These are phyloP conservation scores for Ceratobasidium sp. DNA, from an alignment of 1,284 basidiomycete genomes.

Conservation along the genomic window DNA sequence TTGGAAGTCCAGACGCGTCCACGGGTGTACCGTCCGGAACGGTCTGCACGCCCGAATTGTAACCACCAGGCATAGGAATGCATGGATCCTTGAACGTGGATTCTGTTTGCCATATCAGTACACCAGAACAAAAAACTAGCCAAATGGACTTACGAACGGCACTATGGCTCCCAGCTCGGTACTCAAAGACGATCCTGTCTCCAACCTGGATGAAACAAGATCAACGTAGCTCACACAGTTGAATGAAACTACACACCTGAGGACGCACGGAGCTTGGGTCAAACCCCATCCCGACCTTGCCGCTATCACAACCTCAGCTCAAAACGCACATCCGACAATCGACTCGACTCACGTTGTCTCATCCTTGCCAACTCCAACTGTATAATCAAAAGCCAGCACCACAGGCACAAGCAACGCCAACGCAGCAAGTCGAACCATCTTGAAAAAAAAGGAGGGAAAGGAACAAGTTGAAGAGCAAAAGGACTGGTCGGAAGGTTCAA, in stretches of 20 bases:
- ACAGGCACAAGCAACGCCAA: conserved; percentile 25
- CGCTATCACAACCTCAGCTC: conserved; percentile 16
- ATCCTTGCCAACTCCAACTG: conserved; percentile 39
- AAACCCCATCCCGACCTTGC: conserved; percentile 41
- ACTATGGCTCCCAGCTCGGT: conserved; percentile 36
- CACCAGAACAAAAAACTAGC: background rate
- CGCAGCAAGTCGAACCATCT: conserved; percentile 37
- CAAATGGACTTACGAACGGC: conserved; percentile 33
- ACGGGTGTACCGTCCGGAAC: conserved; percentile 38
- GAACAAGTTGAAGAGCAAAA: background rate
- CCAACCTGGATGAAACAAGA: conserved; percentile 20
- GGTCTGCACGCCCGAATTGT: conserved; percentile 36
- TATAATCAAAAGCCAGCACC: conserved; percentile 40
- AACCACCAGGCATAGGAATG: conserved; percentile 26
- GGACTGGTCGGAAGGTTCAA: conserved; percentile 24
- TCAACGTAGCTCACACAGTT: background rate
- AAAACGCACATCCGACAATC: background rate
- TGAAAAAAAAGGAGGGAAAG: conserved; percentile 10
- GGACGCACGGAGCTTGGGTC: conserved; percentile 42
- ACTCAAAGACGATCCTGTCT: conserved; percentile 42
- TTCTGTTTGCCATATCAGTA: conserved; percentile 7
- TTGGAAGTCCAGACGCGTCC: conserved; percentile 34
- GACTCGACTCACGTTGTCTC: conserved; percentile 33
- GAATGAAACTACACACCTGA: conserved; percentile 20
- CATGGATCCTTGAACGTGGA: conserved; percentile 41